phyloP scores from a whole-genome alignment of 2,329 filamentous ascomycete genomes.

The Aspergillus glaucus region DNA sequence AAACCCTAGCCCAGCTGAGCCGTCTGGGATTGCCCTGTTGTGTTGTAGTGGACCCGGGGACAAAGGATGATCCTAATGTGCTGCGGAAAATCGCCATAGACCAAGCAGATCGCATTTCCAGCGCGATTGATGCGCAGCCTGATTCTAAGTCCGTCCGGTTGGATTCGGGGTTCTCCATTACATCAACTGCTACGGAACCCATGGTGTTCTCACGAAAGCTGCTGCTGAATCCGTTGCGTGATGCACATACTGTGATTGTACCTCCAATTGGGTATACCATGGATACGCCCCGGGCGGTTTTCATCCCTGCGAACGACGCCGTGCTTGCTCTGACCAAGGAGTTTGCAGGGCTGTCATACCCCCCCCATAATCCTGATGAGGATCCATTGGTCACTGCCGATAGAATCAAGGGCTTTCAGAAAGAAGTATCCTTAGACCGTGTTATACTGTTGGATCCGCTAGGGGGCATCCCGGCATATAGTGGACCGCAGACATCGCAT shows the following conservation, averaged over 20 bases:
- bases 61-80: constrained; percentile 32
- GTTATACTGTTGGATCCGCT: constrained; percentile 83
- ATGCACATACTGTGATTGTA: constrained; percentile 66
- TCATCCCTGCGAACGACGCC: constrained; percentile 55
- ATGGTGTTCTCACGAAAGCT: constrained; percentile 42
- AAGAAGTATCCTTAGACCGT: constrained; percentile 65
- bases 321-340: constrained; percentile 71
- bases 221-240: constrained; percentile 59
- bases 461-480: constrained; percentile 70
- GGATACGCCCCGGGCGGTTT: constrained; percentile 42
- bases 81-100: constrained; percentile 47
- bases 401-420: constrained; percentile 37
- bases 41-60: constrained; percentile 69
- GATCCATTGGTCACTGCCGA: constrained; percentile 36
- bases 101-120: constrained; percentile 68
- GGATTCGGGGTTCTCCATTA: constrained; percentile 48
- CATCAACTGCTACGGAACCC: constrained; percentile 24
- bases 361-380: constrained; percentile 35
- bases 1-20: constrained; percentile 76
- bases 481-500: constrained; percentile 57
- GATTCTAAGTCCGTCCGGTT: constrained; percentile 63
- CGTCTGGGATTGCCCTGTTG: constrained; percentile 75
- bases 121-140: constrained; percentile 65
- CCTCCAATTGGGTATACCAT: constrained; percentile 57
- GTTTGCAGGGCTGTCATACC: constrained; percentile 60